Evolutionary conservation across 1,139 yeast species (phyloP), one percentile per base, ranked within the genome.

Genomic region (Pichia sp.): DNA sequence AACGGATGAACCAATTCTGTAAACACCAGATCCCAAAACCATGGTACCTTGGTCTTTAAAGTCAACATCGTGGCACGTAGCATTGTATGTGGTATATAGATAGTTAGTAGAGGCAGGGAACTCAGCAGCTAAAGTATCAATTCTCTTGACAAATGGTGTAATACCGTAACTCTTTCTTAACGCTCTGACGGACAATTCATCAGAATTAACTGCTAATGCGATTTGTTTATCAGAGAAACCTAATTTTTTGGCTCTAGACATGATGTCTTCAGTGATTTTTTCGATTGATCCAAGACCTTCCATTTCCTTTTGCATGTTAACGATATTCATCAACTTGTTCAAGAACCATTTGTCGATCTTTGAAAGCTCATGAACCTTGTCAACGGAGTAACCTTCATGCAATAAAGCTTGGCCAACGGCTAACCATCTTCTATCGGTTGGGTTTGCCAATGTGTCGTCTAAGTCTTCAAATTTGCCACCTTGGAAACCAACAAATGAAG

Each of bases 71-170:
- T 87, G 86, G 52, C 83, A 79, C 53, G 90, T 81, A 55, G 97
- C 99, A 69, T 92, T 93, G 75, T 93, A 93, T 51, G 99, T 93
- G 56, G 96, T 89, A 81, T 93, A 93, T 65, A 93, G 80, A 73
- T 93, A 93, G 78, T 93, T 93, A 57, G 99, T 93, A 68, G 84
- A 80, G 46, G 99, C 99, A 51, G 99, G 99, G 84, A 93, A 93
- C 73, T 93, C 99, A 55, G 99, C 99, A 58, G 99, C 99, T 64
- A 93, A 79, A 52, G 99, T 93, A 72, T 93, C 99, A 67, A 93
- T 93, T 74, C 90, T 88, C 80, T 93, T 93, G 63, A 93, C 99
- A 70, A 88, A 91, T 64, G 99, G 99, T 60, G 83, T 76, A 67
- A 93, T 85, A 53, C 91, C 95, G 64, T 78, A 84, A 44, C 80